Evolutionary conservation across 257 asterid species (phyloP), one percentile per base, ranked within the genome.

Genomic region (Galeopsis tetrahit): DNA sequence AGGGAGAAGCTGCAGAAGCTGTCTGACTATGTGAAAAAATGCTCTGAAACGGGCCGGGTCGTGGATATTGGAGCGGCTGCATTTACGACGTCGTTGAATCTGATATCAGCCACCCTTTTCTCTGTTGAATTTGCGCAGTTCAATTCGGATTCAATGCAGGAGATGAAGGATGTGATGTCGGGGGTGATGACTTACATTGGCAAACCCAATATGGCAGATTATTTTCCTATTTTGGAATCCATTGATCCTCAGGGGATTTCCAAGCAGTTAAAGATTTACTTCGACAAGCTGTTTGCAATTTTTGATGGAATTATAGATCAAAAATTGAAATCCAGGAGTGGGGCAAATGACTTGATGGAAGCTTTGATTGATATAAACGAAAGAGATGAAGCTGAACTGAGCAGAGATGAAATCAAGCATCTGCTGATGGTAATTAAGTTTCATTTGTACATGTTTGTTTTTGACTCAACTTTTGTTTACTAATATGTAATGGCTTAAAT

Each of bases 51-150:
- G 6, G 89, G 95, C 0, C 86, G 59, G 65, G 81, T 75, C 9
- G 71, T 90, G 71, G 74, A 82, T 48, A 33, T 85, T 0, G 87
- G 85, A 3, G 76, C 53, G 4, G 82, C 84, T 6, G 87, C 87
- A 0, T 85, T 85, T 17, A 81, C 78, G 34, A 85, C 87, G 56
- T 63, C 87, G 51, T 15, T 85, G 75, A 88, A 86, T 73, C 60
- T 85, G 59, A 48, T 90, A 59, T 86, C 91, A 3, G 75, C 85
- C 13, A 79, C 87, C 1, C 75, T 90, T 56, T 88, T 88, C 58
- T 88, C 95, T 0, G 42, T 51, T 82, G 90, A 88, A 10, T 74
- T 90, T n/a, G 86, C 86, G 3, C 72, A 62, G 32, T 80, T 82
- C 7, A 66, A 40, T 5, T 79, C 90, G 21, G 86, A 77, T 64